Evolutionary conservation across 768 basidiomycete genomes (phyloP).

Genomic region (Amanita thiersii): DNA sequence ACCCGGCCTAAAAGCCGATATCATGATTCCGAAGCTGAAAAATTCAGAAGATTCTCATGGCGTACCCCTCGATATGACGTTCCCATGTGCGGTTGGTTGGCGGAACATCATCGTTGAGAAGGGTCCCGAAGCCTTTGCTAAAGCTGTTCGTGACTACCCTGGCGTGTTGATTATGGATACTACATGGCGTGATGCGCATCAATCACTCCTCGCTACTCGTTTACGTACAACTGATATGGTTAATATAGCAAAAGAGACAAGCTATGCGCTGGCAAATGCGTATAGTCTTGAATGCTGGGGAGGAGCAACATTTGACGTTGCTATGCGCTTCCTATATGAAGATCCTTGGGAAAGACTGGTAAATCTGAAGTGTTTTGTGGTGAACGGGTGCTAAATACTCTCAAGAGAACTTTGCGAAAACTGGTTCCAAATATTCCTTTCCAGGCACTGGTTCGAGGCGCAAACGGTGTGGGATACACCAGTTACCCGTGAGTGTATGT

Average conservation of each 20-base stretch:
- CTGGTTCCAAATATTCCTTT: constrained; percentile 98
- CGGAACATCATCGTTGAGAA: constrained; percentile 97
- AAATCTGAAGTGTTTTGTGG: constrained; percentile 15
- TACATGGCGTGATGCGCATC: constrained; percentile 99
- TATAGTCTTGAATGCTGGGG: constrained; percentile 99
- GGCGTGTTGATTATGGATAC: constrained; percentile 97
- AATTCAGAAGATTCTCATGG: constrained; percentile 73
- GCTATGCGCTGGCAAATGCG: constrained; percentile 89
- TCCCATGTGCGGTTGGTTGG: constrained; percentile 89
- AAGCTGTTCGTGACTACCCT: constrained; percentile 93
- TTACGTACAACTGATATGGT: constrained; percentile 95
- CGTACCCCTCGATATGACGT: constrained; percentile 65
- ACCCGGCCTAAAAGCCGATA: constrained; percentile 87
- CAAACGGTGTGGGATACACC: constrained; percentile 98
- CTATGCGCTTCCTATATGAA: constrained; percentile 99
- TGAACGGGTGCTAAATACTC: constrained; percentile 7
- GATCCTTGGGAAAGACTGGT: constrained; percentile 99
- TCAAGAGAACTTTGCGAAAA: constrained; percentile 81
- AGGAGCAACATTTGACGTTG: constrained; percentile 97
- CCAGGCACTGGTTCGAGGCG: constrained; percentile 96
- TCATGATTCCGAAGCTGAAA: constrained; percentile 72
- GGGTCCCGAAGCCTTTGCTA: constrained; percentile 97
- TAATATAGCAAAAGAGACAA: constrained; percentile 97
- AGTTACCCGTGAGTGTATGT: constrained; percentile 75
- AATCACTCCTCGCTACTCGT: constrained; percentile 93